A percentile compares a stretch with the other conserved stretches of the same genome.
These are phyloP conservation scores for Diplosphaera chodatii DNA, from an alignment of 139 green algal species.

Conservation along the genomic window DNA sequence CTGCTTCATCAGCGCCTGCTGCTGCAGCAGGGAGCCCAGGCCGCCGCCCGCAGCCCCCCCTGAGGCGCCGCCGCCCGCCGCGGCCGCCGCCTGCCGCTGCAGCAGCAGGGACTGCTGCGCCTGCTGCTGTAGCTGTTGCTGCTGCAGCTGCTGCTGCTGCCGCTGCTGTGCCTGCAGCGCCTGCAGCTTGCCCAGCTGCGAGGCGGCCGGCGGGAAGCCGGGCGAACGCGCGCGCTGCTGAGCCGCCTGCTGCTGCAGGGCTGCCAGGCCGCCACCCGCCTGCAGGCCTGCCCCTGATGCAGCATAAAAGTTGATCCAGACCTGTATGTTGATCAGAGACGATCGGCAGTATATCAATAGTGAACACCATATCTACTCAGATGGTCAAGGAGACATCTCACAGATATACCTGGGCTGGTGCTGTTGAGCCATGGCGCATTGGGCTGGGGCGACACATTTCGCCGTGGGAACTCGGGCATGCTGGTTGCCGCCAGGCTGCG, in stretches of 20 bases:
- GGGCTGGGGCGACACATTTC: neutral
- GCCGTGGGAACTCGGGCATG: neutral
- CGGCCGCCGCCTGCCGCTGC: neutral
- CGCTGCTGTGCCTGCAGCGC: neutral
- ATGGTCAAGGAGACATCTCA: too few relatives aligned
- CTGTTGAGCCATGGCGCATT: neutral
- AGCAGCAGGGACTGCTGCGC: neutral
- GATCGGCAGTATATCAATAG: too few relatives aligned
- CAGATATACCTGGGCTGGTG: neutral
- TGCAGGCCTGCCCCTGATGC: neutral
- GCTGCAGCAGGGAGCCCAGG: neutral
- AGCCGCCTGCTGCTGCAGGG: neutral
- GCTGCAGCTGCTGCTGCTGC: neutral
- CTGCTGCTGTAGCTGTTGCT: neutral
- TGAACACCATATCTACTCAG: too few relatives aligned
- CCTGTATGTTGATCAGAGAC: too few relatives aligned
- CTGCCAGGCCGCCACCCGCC: neutral
- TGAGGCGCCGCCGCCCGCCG: too few relatives aligned
- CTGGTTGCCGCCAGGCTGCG: neutral
- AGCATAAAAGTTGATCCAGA: too few relatives aligned
- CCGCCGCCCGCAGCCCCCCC: too few relatives aligned
- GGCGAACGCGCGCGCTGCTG: neutral
- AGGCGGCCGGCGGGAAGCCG: neutral
- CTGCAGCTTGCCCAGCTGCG: neutral
- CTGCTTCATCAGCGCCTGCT: neutral